phyloP scores from a whole-genome alignment of 768 basidiomycete genomes.

The Gautieria morchelliformis region DNA sequence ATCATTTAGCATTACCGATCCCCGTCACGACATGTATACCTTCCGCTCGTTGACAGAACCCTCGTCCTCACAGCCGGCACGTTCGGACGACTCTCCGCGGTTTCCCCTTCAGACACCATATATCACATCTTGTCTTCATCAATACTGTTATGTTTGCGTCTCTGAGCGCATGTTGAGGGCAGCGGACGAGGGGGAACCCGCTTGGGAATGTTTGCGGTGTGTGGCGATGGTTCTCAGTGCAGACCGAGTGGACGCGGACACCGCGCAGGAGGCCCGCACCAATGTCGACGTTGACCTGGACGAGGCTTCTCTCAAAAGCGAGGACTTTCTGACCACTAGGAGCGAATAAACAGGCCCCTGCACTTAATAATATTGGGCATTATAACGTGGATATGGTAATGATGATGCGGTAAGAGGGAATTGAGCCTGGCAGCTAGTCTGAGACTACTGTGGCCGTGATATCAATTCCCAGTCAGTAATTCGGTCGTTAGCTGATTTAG shows the following conservation, averaged over 20 bases:
- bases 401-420: not conserved
- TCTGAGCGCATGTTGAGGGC: slow-evolving; percentile 70
- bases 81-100: slow-evolving; percentile 33
- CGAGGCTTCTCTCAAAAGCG: slow-evolving; percentile 44
- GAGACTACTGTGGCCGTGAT: not conserved
- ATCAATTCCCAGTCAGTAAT: slow-evolving; percentile 2
- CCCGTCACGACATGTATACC: slow-evolving; percentile 11
- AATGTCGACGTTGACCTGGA: slow-evolving; percentile 40
- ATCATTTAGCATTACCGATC: slow-evolving; percentile 42
- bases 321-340: slow-evolving; percentile 37
- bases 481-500: slow-evolving; percentile 48
- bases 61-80: not conserved
- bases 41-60: slow-evolving; percentile 10
- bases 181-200: slow-evolving; percentile 50
- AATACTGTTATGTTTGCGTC: slow-evolving; percentile 92
- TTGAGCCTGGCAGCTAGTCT: too few relatives aligned
- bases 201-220: slow-evolving; percentile 85
- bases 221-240: slow-evolving; percentile 52
- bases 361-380: not conserved
- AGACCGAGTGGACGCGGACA: slow-evolving; percentile 45
- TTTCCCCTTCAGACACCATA: slow-evolving; percentile 78
- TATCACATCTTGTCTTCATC: slow-evolving; percentile 70
- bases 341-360: not conserved
- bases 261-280: slow-evolving; percentile 29
- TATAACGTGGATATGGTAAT: not conserved